phyloP scores from a whole-genome alignment of 306 rosid species.

The Cyamopsis tetragonoloba region DNA sequence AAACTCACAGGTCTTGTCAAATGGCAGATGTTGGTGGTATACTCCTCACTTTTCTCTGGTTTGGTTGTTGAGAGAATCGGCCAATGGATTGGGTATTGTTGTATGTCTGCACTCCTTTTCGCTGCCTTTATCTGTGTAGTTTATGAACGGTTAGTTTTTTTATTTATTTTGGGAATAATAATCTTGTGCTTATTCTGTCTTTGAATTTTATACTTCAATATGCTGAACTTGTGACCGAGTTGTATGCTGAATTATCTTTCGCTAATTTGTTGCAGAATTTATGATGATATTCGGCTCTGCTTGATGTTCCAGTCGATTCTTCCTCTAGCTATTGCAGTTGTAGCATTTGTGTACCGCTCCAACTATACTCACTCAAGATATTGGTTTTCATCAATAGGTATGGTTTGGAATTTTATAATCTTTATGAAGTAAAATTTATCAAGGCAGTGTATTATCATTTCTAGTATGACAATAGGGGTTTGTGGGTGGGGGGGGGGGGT shows the following conservation, averaged over 20 bases:
- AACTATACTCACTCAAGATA: constrained; percentile 59
- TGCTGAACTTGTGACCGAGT: constrained; percentile 12
- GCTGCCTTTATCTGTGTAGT: constrained; percentile 40
- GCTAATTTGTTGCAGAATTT: constrained; percentile 49
- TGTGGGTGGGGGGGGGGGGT: no score
- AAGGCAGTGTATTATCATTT: neutral
- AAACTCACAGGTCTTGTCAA: constrained; percentile 20
- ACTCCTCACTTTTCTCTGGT: constrained; percentile 55
- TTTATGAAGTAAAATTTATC: neutral
- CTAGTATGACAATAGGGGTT: neutral
- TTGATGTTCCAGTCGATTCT: constrained; percentile 55
- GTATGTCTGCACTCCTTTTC: constrained; percentile 39
- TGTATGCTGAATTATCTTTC: constrained; percentile 37
- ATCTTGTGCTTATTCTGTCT: neutral
- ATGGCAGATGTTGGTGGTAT: constrained; percentile 64
- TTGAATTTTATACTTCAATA: constrained; percentile 1
- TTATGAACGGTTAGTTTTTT: constrained; percentile 44
- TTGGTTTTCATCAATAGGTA: constrained; percentile 63
- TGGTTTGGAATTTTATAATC: neutral
- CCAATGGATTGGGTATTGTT: constrained; percentile 41
- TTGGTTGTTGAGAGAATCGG: constrained; percentile 57
- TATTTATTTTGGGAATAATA: no score
- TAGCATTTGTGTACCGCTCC: constrained; percentile 40
- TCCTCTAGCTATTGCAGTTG: constrained; percentile 46
- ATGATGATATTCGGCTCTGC: constrained; percentile 53